These are phyloP conservation scores for Penicillium goetzii DNA, from an alignment of 495 filamentous ascomycete genomes.

Conservation along the genomic window DNA sequence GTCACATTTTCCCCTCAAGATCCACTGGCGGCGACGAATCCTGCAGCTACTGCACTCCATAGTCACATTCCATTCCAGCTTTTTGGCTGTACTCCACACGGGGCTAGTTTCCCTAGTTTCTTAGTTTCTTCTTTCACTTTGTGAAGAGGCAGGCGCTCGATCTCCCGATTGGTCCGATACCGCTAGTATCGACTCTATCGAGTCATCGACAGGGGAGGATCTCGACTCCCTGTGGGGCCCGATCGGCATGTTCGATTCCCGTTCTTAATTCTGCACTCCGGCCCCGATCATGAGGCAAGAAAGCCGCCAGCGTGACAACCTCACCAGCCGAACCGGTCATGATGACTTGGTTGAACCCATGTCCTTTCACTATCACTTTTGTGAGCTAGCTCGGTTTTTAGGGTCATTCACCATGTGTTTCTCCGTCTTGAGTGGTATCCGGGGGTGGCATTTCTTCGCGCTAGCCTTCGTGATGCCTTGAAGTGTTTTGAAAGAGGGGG, in stretches of 20 bases:
- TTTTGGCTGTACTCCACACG: slow-evolving; percentile 17
- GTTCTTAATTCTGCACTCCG: slow-evolving; percentile 16
- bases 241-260: slow-evolving; percentile 29
- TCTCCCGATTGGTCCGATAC: slow-evolving; percentile 12
- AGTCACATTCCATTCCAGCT: slow-evolving; percentile 33
- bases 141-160: not conserved
- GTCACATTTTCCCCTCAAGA: slow-evolving; percentile 24
- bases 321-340: slow-evolving; percentile 5
- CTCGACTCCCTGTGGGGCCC: slow-evolving; percentile 22
- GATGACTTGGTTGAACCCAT: slow-evolving; percentile 7
- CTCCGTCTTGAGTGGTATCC: slow-evolving; percentile 31
- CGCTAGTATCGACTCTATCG: slow-evolving; percentile 18
- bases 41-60: too few species aligned
- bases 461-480: slow-evolving; percentile 7
- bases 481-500: not conserved
- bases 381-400: slow-evolving; percentile 9
- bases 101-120: slow-evolving; percentile 22
- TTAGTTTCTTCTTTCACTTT: slow-evolving; percentile 14
- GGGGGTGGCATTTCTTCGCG: slow-evolving; percentile 23
- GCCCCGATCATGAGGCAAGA: slow-evolving; percentile 30
- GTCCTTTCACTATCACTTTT: not conserved
- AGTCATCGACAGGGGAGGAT: too few species aligned
- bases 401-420: slow-evolving; percentile 27
- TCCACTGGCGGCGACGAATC: slow-evolving; percentile 28
- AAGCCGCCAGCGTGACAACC: slow-evolving; percentile 24